phyloP scores from a whole-genome alignment of 768 basidiomycete genomes.

The Dictyophora rubrovolvata region DNA sequence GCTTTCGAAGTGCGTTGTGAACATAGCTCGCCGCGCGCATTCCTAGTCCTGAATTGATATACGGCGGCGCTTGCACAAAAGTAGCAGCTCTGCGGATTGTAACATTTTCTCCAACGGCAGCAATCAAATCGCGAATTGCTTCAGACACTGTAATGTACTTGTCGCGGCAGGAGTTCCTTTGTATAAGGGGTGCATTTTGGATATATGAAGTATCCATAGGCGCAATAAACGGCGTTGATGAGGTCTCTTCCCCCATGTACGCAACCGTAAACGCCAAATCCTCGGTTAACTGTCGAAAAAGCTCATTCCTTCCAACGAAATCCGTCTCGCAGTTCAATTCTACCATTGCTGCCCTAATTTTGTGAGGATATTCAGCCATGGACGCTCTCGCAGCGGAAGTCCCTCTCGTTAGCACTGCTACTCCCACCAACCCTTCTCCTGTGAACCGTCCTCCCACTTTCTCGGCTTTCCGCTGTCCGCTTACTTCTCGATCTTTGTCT shows the following conservation, averaged over 20 bases:
- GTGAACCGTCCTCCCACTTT: constrained; percentile 73
- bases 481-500: constrained; percentile 54
- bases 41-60: constrained; percentile 28
- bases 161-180: constrained; percentile 19
- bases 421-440: constrained; percentile 68
- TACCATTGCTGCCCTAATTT: constrained; percentile 72
- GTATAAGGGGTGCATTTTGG: constrained; percentile 58
- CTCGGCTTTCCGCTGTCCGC: constrained; percentile 71
- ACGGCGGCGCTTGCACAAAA: constrained; percentile 28
- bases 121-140: constrained; percentile 59
- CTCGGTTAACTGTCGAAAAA: constrained; percentile 66
- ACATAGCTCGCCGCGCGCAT: constrained; percentile 45
- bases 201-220: constrained; percentile 17
- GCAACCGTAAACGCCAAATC: constrained; percentile 82
- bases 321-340: constrained; percentile 97
- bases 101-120: constrained; percentile 76
- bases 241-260: constrained; percentile 39
- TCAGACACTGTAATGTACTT: constrained; percentile 41
- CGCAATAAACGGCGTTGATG: background rate
- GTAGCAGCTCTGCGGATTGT: constrained; percentile 49
- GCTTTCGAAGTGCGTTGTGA: constrained; percentile 38
- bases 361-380: constrained; percentile 26
- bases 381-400: constrained; percentile 23
- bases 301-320: constrained; percentile 80
- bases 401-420: constrained; percentile 64